Percentiles rank a stretch among this genome's conserved stretches.
Evolutionary conservation across 2,329 filamentous ascomycete species (phyloP).

Genomic region (Trichophyton simii): DNA sequence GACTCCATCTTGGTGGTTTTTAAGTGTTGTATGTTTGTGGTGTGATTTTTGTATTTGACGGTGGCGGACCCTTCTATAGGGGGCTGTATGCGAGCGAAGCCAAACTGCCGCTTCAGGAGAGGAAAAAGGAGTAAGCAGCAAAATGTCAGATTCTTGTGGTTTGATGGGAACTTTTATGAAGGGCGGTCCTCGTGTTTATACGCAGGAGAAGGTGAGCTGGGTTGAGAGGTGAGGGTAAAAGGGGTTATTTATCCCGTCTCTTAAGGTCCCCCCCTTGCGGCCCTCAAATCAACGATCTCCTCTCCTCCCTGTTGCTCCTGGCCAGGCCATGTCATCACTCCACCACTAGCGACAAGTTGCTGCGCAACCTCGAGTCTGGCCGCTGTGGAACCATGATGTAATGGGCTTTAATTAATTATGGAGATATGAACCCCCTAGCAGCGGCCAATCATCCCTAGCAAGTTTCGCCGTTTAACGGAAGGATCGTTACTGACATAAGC

Average conservation of each 20-base stretch:
- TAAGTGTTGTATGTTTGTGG: not conserved
- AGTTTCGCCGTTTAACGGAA: not conserved
- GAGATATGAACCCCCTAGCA: not conserved
- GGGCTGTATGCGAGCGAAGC: not conserved
- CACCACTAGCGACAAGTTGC: not conserved
- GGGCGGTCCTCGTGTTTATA: not conserved
- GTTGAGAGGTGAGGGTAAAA: not conserved
- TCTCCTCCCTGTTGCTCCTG: not conserved
- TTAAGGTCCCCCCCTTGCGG: not conserved
- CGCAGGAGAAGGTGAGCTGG: not conserved
- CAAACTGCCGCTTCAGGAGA: not conserved
- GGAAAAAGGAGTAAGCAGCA: not conserved
- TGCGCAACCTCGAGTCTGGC: not conserved
- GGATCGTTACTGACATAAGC: not conserved
- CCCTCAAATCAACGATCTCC: not conserved
- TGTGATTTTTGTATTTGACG: not conserved
- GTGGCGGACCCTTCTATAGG: not conserved
- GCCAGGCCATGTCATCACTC: not conserved
- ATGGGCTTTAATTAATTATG: not conserved
- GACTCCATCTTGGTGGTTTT: not conserved
- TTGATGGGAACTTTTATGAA: not conserved
- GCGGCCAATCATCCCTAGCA: not conserved
- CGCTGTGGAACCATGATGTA: slow-evolving; percentile 2
- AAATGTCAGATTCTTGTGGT: not conserved
- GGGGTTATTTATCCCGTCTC: not conserved